A percentile compares a stretch with the other conserved stretches of the same genome.
Evolutionary conservation across 2,329 filamentous ascomycete species (phyloP).

Genomic region (Aspergillus hortae): DNA sequence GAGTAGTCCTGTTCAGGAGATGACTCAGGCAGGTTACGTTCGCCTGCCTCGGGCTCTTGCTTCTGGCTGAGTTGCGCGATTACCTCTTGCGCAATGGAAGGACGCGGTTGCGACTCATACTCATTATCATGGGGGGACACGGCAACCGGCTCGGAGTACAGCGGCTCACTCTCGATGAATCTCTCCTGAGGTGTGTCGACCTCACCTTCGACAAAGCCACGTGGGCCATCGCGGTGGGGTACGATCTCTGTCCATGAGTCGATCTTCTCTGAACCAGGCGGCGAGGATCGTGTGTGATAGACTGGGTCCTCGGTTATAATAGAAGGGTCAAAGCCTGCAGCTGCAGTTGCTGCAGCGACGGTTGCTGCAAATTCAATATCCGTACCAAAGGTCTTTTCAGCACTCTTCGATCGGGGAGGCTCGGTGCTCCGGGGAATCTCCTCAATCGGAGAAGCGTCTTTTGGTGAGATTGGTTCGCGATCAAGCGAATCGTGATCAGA

Average conservation of each 20-base stretch:
- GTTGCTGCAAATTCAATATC: constrained; percentile 68
- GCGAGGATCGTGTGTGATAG: constrained; percentile 62
- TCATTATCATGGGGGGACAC: neutral
- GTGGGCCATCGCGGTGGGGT: constrained; percentile 37
- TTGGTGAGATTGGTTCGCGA: constrained; percentile 10
- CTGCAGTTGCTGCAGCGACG: constrained; percentile 64
- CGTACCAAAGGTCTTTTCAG: constrained; percentile 39
- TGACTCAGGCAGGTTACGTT: constrained; percentile 10
- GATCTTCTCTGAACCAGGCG: constrained; percentile 57
- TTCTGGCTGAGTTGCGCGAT: constrained; percentile 23
- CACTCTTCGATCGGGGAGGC: constrained; percentile 8
- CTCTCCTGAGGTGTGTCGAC: constrained; percentile 42
- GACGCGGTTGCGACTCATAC: neutral
- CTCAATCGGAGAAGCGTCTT: constrained; percentile 1
- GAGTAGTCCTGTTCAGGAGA: constrained; percentile 22
- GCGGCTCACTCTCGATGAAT: constrained; percentile 14
- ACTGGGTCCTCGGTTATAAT: constrained; percentile 65
- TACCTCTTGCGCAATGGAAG: constrained; percentile 22
- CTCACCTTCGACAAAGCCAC: constrained; percentile 50
- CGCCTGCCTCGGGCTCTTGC: neutral
- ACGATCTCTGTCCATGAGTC: constrained; percentile 49
- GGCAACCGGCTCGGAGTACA: constrained; percentile 19
- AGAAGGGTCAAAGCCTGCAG: constrained; percentile 68
- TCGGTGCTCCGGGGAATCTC: neutral
- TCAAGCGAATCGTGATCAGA: constrained; percentile 32